Conservation (phyloP, 176 grass and related monocot species). For the Oryza australiensis region DNA sequence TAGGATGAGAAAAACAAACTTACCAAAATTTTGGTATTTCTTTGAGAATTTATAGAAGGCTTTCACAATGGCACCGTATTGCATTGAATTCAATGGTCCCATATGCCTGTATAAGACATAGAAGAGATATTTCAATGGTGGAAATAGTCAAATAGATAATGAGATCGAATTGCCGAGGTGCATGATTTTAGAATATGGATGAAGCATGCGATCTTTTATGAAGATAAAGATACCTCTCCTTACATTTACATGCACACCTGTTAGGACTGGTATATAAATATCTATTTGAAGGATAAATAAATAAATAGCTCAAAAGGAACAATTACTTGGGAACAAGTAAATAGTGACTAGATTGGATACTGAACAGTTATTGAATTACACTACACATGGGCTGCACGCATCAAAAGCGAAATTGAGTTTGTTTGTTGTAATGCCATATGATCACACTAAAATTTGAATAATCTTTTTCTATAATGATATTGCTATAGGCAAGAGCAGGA, state of each 20-base stretch:
- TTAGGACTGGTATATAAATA: not conserved
- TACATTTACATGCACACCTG: not conserved
- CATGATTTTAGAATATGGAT: not conserved
- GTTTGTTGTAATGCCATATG: not conserved
- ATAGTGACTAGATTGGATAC: slow-evolving; percentile 10
- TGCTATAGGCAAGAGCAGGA: not conserved
- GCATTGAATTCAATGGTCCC: slow-evolving; percentile 72
- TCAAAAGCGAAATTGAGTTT: not conserved
- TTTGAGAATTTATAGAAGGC: slow-evolving; percentile 84
- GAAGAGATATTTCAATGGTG: not conserved
- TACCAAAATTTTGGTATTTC: slow-evolving; percentile 93
- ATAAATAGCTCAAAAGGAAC: not conserved
- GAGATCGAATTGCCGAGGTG: slow-evolving; percentile 1
- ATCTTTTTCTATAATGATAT: slow-evolving; percentile 13
- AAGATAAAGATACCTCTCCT: not conserved
- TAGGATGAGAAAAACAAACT: slow-evolving; percentile 20
- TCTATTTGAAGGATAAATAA: not conserved
- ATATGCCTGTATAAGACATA: slow-evolving; percentile 70
- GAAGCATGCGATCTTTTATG: not conserved
- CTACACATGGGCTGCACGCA: slow-evolving; percentile 2
- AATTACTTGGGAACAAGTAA: slow-evolving; percentile 9
- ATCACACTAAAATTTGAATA: not conserved
- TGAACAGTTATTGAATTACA: not conserved
- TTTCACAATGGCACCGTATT: slow-evolving; percentile 72
- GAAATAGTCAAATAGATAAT: not conserved